These are phyloP conservation scores for Leccinum cinnamomeum DNA, from an alignment of 1,284 basidiomycete genomes.

Conservation along the genomic window DNA sequence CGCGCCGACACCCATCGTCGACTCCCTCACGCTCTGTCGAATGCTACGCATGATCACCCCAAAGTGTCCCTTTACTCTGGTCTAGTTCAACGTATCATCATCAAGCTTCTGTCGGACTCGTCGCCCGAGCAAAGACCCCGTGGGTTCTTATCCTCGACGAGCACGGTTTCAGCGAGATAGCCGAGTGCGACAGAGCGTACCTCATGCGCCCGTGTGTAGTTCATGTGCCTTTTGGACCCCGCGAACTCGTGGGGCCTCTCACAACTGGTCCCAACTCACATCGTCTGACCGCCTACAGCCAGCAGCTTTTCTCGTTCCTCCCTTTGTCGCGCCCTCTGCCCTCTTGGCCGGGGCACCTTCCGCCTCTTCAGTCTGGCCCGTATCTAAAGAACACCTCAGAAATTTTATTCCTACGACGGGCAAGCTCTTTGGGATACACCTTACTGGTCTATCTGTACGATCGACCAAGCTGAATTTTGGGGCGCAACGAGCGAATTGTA, in stretches of 20 bases:
- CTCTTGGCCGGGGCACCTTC: conserved; percentile 32
- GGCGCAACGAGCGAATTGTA: conserved; percentile 16
- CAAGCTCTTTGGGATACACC: conserved; percentile 41
- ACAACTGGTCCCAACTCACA: conserved; percentile 32
- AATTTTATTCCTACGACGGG: conserved; percentile 47
- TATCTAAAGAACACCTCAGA: conserved; percentile 43
- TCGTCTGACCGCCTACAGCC: conserved; percentile 33
- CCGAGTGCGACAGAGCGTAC: conserved; percentile 32
- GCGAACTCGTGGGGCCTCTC: conserved; percentile 37
- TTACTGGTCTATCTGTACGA: conserved; percentile 39
- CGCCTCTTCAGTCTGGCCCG: conserved; percentile 40
- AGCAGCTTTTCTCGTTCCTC: conserved; percentile 54
- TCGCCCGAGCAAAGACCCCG: conserved; percentile 41
- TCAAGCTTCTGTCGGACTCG: conserved; percentile 30
- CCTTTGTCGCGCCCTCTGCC: conserved; percentile 43
- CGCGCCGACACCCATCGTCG: too few species aligned
- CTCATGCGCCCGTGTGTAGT: conserved; percentile 40
- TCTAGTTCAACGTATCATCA: conserved; percentile 19
- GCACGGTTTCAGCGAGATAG: conserved; percentile 37
- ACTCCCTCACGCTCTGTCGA: too few species aligned
- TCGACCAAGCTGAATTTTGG: conserved; percentile 5
- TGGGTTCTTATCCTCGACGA: conserved; percentile 56
- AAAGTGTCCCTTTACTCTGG: conserved; percentile 3
- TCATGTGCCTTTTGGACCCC: conserved; percentile 45
- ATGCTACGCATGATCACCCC: too few species aligned